phyloP scores from a whole-genome alignment of 768 basidiomycete genomes.

The Collybia sordida region DNA sequence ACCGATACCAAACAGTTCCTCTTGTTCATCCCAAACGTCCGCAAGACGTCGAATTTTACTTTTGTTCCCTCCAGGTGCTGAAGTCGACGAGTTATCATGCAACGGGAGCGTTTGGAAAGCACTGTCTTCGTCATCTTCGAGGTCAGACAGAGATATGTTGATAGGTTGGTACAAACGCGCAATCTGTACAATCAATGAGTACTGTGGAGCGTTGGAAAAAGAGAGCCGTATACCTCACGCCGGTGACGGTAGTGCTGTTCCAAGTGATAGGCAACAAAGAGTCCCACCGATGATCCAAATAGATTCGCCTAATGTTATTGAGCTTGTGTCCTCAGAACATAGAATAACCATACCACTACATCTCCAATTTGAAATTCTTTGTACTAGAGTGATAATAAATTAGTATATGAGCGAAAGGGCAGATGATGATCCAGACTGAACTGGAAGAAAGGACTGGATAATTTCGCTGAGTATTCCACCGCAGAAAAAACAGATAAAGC shows the following conservation, averaged over 20 bases:
- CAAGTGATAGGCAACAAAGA: constrained; percentile 63
- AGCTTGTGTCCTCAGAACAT: constrained; percentile 2
- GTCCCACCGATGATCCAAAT: constrained; percentile 67
- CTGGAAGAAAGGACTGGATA: constrained; percentile 78
- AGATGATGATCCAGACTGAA: constrained; percentile 29
- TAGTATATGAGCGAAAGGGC: neutral
- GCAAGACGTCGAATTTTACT: constrained; percentile 40
- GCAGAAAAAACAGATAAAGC: constrained; percentile 70
- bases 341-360: constrained; percentile 49
- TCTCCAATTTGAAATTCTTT: constrained; percentile 75
- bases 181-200: constrained; percentile 44
- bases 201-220: neutral
- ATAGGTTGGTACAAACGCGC: constrained; percentile 77
- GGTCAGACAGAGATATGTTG: constrained; percentile 48
- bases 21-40: constrained; percentile 77
- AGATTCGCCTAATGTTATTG: constrained; percentile 64
- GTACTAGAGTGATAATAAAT: constrained; percentile 36
- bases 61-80: constrained; percentile 26
- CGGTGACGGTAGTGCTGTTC: constrained; percentile 78
- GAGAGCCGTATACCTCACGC: constrained; percentile 56
- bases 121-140: constrained; percentile 43
- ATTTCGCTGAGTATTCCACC: constrained; percentile 82
- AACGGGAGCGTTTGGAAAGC: constrained; percentile 62
- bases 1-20: constrained; percentile 72
- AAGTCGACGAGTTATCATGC: constrained; percentile 25